Percentiles rank a stretch among this genome's conserved stretches.
Conservation (phyloP, 148 eudicot species). For the Camellia granthamiana region DNA sequence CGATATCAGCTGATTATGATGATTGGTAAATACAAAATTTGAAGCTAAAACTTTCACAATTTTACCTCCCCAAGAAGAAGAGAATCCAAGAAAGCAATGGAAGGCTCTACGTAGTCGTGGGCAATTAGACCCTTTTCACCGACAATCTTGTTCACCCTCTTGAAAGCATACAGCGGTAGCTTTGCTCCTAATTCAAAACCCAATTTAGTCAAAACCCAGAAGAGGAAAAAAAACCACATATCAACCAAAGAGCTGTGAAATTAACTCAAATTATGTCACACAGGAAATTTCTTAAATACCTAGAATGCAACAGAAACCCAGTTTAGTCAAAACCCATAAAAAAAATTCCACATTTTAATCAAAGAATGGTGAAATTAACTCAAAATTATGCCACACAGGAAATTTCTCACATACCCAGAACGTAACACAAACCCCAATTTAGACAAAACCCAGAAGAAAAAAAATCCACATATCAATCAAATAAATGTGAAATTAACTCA, state of each 20-base stretch:
- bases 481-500: no score
- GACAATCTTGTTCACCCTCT: conserved; percentile 37
- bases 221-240: no score
- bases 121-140: conserved; percentile 36
- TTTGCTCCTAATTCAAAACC: conserved; percentile 47
- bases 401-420: not conserved
- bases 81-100: conserved; percentile 82
- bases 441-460: no score
- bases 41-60: not conserved
- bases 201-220: no score
- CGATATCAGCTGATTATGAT: conserved; percentile 4
- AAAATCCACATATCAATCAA: no score
- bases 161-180: conserved; percentile 77
- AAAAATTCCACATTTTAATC: no score
- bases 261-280: no score
- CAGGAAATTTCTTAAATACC: conserved; percentile 36
- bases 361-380: no score
- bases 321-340: no score
- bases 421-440: conserved; percentile 17
- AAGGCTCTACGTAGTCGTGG: conserved; percentile 46
- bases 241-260: no score
- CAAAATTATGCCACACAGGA: no score
- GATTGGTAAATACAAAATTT: not conserved
- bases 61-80: conserved; percentile 93
- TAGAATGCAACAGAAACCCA: conserved; percentile 58